A percentile compares a stretch with the other conserved stretches of the same genome.
Conservation (phyloP, 192 early-diverging fungal species). For the Phycomyces nitens region DNA sequence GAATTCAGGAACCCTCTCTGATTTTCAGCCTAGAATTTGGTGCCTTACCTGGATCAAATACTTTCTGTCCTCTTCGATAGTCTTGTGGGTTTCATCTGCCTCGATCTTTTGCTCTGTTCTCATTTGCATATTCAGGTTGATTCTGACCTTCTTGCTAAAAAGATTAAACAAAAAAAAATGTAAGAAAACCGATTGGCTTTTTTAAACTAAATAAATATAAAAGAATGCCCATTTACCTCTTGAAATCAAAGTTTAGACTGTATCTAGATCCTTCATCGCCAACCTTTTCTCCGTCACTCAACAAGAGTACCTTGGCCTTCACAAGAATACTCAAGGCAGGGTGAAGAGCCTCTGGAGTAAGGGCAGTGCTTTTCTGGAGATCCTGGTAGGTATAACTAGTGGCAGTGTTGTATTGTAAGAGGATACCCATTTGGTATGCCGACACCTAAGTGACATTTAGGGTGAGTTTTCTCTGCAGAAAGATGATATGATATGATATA, state of each 20-base stretch:
- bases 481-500: too few species aligned
- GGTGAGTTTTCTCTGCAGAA: too few species aligned
- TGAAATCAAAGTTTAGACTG: conserved; percentile 76
- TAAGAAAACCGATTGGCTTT: neutral
- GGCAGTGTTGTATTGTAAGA: conserved; percentile 85
- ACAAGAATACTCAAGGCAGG: conserved; percentile 72
- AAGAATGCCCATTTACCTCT: conserved; percentile 42
- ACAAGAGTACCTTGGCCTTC: conserved; percentile 77
- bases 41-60: conserved; percentile 79
- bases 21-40: neutral
- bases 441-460: conserved; percentile 29
- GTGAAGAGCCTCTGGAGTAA: conserved; percentile 63
- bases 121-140: conserved; percentile 77
- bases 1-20: conserved; percentile 44
- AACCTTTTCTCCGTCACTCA: conserved; percentile 48
- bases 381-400: conserved; percentile 77
- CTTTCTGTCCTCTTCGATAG: conserved; percentile 89
- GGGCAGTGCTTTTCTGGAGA: conserved; percentile 66
- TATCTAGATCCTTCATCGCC: conserved; percentile 58
- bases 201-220: too few species aligned
- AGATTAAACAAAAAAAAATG: conserved; percentile 13
- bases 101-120: conserved; percentile 91
- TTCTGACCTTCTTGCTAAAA: conserved; percentile 78
- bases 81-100: conserved; percentile 87
- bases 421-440: conserved; percentile 90